Percentiles rank a stretch among this genome's conserved stretches.
These are phyloP conservation scores for Scorias spongiosa DNA, from an alignment of 2,329 filamentous ascomycete species.

Conservation along the genomic window DNA sequence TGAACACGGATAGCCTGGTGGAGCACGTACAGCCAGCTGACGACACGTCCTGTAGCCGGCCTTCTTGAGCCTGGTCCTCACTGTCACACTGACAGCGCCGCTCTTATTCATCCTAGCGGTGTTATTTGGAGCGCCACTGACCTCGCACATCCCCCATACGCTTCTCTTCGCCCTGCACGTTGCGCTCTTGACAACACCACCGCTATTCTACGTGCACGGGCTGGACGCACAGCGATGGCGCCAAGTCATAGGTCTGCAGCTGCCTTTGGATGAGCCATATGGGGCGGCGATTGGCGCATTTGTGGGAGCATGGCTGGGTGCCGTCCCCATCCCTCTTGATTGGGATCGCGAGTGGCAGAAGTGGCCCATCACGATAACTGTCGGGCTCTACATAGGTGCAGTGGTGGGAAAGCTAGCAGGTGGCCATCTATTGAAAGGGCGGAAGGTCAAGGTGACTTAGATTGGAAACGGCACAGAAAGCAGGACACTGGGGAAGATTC, in stretches of 20 bases:
- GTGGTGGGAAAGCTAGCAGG: slow-evolving; percentile 49
- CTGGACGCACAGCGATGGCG: slow-evolving; percentile 58
- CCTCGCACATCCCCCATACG: slow-evolving; percentile 66
- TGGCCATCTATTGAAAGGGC: slow-evolving; percentile 34
- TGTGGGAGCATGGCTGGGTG: slow-evolving; percentile 80
- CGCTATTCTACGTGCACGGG: slow-evolving; percentile 74
- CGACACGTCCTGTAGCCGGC: slow-evolving; percentile 38
- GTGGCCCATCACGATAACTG: slow-evolving; percentile 86
- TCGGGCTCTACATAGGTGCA: slow-evolving; percentile 68
- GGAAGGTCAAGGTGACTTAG: slow-evolving; percentile 28
- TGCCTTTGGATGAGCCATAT: slow-evolving; percentile 71
- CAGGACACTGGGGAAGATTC: background rate
- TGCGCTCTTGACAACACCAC: slow-evolving; percentile 60
- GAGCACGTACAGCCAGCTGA: slow-evolving; percentile 1
- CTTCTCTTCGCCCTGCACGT: slow-evolving; percentile 69
- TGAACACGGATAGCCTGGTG: background rate
- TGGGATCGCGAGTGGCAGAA: slow-evolving; percentile 99
- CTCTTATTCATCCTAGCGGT: slow-evolving; percentile 49
- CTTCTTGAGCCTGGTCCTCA: slow-evolving; percentile 51
- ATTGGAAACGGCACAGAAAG: background rate
- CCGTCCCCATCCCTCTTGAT: slow-evolving; percentile 87
- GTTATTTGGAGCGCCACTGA: slow-evolving; percentile 82
- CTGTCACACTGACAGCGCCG: slow-evolving; percentile 40
- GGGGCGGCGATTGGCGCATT: slow-evolving; percentile 65
- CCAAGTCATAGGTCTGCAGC: slow-evolving; percentile 49